These are phyloP conservation scores for Litchi chinensis DNA, from an alignment of 345 rosid species.

Conservation along the genomic window DNA sequence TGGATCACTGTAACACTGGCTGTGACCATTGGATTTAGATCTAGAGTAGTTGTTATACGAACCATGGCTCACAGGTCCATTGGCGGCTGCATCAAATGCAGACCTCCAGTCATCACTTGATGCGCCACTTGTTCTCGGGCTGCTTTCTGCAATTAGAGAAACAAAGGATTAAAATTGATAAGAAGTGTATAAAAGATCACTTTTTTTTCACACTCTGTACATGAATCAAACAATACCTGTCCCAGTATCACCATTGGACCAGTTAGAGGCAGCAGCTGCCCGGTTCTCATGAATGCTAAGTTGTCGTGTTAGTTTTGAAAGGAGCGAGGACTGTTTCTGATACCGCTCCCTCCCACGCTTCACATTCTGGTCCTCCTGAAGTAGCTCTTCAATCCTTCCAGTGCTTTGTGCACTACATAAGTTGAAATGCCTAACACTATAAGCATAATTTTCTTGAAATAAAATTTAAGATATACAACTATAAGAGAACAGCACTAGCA, in stretches of 20 bases:
- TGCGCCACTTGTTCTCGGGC: no score
- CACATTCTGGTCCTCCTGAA: slow-evolving; percentile 88
- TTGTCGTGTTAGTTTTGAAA: slow-evolving; percentile 77
- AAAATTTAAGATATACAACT: background rate
- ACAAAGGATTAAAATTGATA: no score
- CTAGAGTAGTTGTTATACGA: no score
- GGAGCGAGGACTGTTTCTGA: slow-evolving; percentile 83
- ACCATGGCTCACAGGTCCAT: no score
- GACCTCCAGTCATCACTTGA: no score
- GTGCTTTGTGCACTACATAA: slow-evolving; percentile 72
- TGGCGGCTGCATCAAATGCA: no score
- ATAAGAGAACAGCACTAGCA: background rate
- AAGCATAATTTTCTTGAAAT: background rate
- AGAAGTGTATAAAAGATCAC: background rate
- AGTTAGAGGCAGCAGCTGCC: slow-evolving; percentile 79
- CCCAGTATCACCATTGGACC: slow-evolving; percentile 55
- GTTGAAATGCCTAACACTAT: background rate
- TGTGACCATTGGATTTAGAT: no score
- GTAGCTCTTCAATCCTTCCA: slow-evolving; percentile 75
- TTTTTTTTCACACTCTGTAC: background rate
- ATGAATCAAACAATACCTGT: slow-evolving; percentile 43
- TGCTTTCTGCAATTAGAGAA: no score
- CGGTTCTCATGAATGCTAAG: slow-evolving; percentile 88
- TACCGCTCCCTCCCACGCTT: slow-evolving; percentile 68
- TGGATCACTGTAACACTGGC: no score